Conservation (phyloP, 2,329 filamentous ascomycete genomes). For the Fusarium succisae region DNA sequence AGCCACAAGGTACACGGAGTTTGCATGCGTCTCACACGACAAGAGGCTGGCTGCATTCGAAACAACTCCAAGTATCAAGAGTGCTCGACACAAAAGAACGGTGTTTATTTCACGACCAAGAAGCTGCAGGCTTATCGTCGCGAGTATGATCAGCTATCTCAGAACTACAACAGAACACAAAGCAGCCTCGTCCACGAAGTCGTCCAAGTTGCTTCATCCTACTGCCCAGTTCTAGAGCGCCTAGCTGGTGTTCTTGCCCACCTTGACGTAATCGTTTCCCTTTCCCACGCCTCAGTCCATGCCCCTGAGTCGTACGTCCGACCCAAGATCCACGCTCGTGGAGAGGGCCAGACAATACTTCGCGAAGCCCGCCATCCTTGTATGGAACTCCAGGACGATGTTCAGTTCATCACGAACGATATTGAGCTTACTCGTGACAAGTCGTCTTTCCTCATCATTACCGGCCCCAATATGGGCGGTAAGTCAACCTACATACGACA, state of each 20-base stretch:
- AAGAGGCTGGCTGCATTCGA: slow-evolving; percentile 90
- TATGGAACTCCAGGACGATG: slow-evolving; percentile 98
- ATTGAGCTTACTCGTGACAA: slow-evolving; percentile 80
- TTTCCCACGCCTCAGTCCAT: slow-evolving; percentile 92
- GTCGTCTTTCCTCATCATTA: slow-evolving; percentile 95
- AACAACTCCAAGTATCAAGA: slow-evolving; percentile 92
- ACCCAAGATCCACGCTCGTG: slow-evolving; percentile 88
- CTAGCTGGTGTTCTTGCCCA: slow-evolving; percentile 90
- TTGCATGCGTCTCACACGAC: slow-evolving; percentile 93
- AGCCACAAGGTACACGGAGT: slow-evolving; percentile 96
- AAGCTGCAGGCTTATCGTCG: slow-evolving; percentile 81
- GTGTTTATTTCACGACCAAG: slow-evolving; percentile 95
- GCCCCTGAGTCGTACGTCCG: slow-evolving; percentile 92
- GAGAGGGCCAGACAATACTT: slow-evolving; percentile 87
- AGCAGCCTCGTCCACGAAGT: slow-evolving; percentile 91
- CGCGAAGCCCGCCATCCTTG: slow-evolving; percentile 95
- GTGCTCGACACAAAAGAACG: slow-evolving; percentile 98
- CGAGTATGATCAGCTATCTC: slow-evolving; percentile 92
- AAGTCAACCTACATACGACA: slow-evolving; percentile 99
- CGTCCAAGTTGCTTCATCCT: slow-evolving; percentile 91
- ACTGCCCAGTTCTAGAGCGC: slow-evolving; percentile 90
- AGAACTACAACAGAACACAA: slow-evolving; percentile 95
- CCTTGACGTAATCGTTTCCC: slow-evolving; percentile 92
- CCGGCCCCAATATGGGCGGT: slow-evolving; percentile 98
- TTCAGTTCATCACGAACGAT: slow-evolving; percentile 98